Evolutionary conservation across 1,284 basidiomycete genomes (phyloP).

Genomic region (Sporisorium scitamineum): DNA sequence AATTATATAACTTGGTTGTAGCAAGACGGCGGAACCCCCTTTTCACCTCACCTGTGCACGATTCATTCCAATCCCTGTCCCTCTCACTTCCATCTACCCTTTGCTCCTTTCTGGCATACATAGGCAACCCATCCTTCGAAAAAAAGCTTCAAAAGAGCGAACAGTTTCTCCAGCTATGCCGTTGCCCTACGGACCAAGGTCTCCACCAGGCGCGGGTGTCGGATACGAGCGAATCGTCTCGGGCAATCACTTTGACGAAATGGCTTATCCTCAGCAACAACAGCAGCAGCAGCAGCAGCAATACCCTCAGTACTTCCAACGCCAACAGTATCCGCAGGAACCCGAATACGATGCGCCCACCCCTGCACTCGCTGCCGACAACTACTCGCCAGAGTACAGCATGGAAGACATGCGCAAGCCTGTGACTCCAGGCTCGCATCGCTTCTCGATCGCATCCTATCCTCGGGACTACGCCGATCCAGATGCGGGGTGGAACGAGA

Average conservation of each 20-base stretch:
- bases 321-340: conserved; percentile 24
- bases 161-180: conserved; percentile 17
- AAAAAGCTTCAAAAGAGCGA: background rate
- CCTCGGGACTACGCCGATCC: conserved; percentile 34
- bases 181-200: conserved; percentile 18
- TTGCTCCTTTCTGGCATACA: background rate
- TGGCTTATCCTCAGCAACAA: conserved; percentile 3
- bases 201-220: conserved; percentile 10
- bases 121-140: background rate
- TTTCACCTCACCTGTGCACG: conserved; percentile 8
- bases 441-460: conserved; percentile 17
- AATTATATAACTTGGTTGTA: no score
- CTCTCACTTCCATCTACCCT: background rate
- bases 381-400: conserved; percentile 39
- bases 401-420: conserved; percentile 46
- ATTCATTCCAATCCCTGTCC: conserved; percentile 1
- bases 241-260: conserved; percentile 11
- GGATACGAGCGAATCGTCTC: conserved; percentile 26
- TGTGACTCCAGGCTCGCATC: conserved; percentile 12
- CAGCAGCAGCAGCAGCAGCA: conserved; percentile 14
- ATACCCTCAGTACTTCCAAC: conserved; percentile 25
- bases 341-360: conserved; percentile 31
- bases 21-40: background rate
- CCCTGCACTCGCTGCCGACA: conserved; percentile 37
- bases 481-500: conserved; percentile 41